Conservation (phyloP, 306 rosid species). For the Prunus mira region DNA sequence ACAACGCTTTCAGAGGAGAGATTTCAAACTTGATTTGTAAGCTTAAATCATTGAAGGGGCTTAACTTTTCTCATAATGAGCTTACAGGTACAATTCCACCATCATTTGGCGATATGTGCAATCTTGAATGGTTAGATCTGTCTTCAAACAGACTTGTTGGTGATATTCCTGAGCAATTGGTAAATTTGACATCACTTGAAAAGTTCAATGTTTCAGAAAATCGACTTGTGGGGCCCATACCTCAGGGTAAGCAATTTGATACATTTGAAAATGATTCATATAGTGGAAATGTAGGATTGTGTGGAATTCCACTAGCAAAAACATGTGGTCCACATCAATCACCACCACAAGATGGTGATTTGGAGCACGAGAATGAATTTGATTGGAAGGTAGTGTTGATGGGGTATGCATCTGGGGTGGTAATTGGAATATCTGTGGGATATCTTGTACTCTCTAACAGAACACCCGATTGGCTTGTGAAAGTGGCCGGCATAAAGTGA, state of each 20-base stretch:
- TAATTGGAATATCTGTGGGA: neutral
- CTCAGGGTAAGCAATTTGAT: neutral
- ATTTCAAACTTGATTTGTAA: neutral
- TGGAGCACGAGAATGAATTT: neutral
- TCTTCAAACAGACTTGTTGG: neutral
- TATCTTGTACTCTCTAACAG: neutral
- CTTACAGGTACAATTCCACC: neutral
- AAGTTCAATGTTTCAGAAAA: no score
- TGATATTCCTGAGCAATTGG: neutral
- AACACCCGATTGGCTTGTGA: no score
- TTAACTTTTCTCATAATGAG: neutral
- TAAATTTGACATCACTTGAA: neutral
- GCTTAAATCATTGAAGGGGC: neutral
- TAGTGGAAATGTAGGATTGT: neutral
- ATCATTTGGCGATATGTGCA: neutral
- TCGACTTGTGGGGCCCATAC: no score
- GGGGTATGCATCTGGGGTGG: neutral
- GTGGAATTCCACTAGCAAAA: neutral
- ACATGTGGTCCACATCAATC: neutral
- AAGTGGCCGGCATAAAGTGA: accelerated
- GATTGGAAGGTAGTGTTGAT: conserved; percentile 1
- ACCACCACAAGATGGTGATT: neutral
- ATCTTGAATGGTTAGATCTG: neutral
- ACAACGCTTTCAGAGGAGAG: neutral
- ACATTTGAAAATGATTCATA: neutral